phyloP scores from a whole-genome alignment of 768 basidiomycete species.

The Hygrophorus pudorinus region DNA sequence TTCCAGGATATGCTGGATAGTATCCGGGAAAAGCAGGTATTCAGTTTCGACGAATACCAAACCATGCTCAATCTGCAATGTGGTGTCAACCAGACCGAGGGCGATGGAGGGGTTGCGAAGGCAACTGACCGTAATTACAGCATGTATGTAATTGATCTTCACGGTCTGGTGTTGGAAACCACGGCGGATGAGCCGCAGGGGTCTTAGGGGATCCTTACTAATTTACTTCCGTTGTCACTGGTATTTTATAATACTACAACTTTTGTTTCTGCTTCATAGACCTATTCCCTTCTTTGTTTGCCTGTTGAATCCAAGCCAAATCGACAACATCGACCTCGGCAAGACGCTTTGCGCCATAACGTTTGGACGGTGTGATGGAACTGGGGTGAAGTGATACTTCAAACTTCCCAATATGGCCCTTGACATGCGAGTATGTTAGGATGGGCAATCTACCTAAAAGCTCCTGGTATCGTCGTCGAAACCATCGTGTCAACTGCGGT shows the following conservation, averaged over 20 bases:
- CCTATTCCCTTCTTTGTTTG: conserved; percentile 3
- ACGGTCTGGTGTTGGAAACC: conserved; percentile 58
- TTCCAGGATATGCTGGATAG: conserved; percentile 67
- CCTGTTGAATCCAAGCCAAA: conserved; percentile 26
- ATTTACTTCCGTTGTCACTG: conserved; percentile 7
- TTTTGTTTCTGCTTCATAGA: conserved; percentile 2
- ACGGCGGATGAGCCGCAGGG: neutral
- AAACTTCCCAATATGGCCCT: conserved; percentile 9
- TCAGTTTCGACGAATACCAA: conserved; percentile 90
- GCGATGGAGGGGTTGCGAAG: conserved; percentile 38
- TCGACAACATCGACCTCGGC: conserved; percentile 21
- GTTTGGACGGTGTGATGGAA: conserved; percentile 17
- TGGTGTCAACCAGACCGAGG: conserved; percentile 58
- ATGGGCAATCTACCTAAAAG: conserved; percentile 55
- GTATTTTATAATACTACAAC: neutral
- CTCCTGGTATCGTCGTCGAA: conserved; percentile 45
- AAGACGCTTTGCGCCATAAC: conserved; percentile 15
- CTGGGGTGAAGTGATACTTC: conserved; percentile 22
- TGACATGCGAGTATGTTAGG: conserved; percentile 25
- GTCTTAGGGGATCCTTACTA: conserved; percentile 8
- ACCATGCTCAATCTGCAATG: conserved; percentile 85
- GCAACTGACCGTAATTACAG: conserved; percentile 67
- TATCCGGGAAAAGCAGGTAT: conserved; percentile 51
- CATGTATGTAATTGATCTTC: conserved; percentile 85
- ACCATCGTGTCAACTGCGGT: conserved; percentile 30